Base-by-base conservation (phyloP, 2,329 filamentous ascomycete species). In the Chaetomium globosum region DNA sequence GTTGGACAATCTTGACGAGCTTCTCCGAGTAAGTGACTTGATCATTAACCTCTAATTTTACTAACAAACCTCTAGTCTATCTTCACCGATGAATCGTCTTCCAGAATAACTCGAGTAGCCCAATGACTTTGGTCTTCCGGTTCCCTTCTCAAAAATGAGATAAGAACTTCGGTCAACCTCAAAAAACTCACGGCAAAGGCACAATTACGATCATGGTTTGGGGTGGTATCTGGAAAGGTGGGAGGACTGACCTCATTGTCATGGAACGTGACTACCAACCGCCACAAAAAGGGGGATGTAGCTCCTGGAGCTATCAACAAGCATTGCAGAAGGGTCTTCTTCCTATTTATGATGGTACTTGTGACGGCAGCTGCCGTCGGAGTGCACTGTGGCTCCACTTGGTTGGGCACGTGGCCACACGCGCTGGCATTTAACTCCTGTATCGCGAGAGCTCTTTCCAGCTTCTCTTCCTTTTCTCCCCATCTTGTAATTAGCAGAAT, bases 131-230 rank as follows among this genome's bases (percentile, higher is more conserved):
- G 49, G 49, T 52, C 12, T 52, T 52, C 26, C 26, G 49, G 6
- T 19, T 52, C 23, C 49, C n/a, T 59, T 59, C 30, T 31, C 30
- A 31, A 31, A 31, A 8, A 31, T 31, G 30, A 8, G 30, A 31
- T 33, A n/a, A n/a, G n/a, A n/a, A n/a, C n/a, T n/a, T n/a, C n/a
- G n/a, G 55, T 59, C 30, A 64, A 64, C 55, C 19, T 64, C 4
- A 9, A 54, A 23, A 64, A n/a, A n/a, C 48, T 46, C 48, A 64
- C 54, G 46, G 33, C 2, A 59, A 59, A 30, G 61, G 36, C 19
- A 59, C 31, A 31, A 64, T 64, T 21, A 30, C 61, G 12, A 64
- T 64, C 5, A 53, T 64, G 54, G 23, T 64, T 7, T 64, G 61
- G 61, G 61, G 61, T 31, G n/a, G 12, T 7, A 59, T 55, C 23